These are phyloP conservation scores for Cystofilobasidium macerans DNA, from an alignment of 768 basidiomycete genomes.

Conservation along the genomic window DNA sequence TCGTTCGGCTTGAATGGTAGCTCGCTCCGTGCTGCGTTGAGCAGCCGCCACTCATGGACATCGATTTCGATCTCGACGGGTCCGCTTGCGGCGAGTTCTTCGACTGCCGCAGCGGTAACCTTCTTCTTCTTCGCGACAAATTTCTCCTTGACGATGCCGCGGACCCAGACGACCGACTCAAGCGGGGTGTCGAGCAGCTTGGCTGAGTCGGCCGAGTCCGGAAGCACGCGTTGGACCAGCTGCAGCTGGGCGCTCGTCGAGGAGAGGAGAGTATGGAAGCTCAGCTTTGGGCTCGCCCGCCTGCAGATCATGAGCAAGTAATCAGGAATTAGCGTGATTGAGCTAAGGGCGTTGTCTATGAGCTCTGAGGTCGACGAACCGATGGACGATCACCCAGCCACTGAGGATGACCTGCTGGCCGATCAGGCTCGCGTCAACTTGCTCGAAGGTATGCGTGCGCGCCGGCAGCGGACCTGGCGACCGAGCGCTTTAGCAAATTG, in stretches of 20 bases:
- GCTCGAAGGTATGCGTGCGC: slow-evolving; percentile 53
- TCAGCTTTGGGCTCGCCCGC: slow-evolving; percentile 55
- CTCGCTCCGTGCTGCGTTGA: slow-evolving; percentile 60
- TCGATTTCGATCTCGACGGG: slow-evolving; percentile 67
- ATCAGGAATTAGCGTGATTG: slow-evolving; percentile 17
- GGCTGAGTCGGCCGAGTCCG: slow-evolving; percentile 45
- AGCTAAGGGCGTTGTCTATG: not conserved
- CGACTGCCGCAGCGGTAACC: not conserved
- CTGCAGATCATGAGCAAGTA: slow-evolving; percentile 43
- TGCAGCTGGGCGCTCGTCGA: slow-evolving; percentile 58
- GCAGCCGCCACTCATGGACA: slow-evolving; percentile 55
- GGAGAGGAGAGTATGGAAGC: slow-evolving; percentile 80
- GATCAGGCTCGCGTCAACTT: slow-evolving; percentile 47
- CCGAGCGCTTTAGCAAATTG: too few species aligned
- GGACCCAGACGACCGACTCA: slow-evolving; percentile 65
- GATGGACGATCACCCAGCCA: slow-evolving; percentile 76
- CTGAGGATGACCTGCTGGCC: slow-evolving; percentile 57
- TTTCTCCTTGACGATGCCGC: slow-evolving; percentile 52
- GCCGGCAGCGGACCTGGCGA: slow-evolving; percentile 31
- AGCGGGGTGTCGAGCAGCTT: slow-evolving; percentile 54
- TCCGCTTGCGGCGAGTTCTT: not conserved
- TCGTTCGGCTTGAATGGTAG: slow-evolving; percentile 78
- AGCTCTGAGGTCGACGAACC: slow-evolving; percentile 29
- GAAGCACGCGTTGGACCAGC: slow-evolving; percentile 43
- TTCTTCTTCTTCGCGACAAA: slow-evolving; percentile 31